Evolutionary conservation across 2,329 filamentous ascomycete genomes (phyloP).

Genomic region (Cladobotryum mycophilum): DNA sequence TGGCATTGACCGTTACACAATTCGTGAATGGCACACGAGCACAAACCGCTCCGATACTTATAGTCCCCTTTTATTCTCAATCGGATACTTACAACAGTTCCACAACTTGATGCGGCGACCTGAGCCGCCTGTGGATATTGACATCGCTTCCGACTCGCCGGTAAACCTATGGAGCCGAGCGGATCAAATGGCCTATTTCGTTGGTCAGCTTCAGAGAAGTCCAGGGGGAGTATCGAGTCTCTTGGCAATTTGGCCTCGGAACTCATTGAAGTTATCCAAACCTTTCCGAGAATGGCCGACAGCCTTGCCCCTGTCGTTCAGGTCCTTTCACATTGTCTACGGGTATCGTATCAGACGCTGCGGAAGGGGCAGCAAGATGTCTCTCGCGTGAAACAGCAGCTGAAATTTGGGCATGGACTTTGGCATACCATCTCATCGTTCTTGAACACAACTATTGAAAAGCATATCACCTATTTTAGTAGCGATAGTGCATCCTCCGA

Average conservation of each 20-base stretch:
- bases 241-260: conserved; percentile 38
- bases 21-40: conserved; percentile 15
- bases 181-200: conserved; percentile 26
- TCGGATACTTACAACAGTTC: conserved; percentile 41
- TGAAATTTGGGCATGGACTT: conserved; percentile 36
- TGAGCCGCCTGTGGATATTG: conserved; percentile 11
- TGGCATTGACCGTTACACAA: conserved; percentile 35
- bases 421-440: conserved; percentile 38
- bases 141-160: conserved; percentile 12
- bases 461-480: conserved; percentile 46
- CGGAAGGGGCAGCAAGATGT: conserved; percentile 15
- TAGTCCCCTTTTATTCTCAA: conserved; percentile 21
- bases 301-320: conserved; percentile 33
- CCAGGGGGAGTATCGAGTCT: conserved; percentile 36
- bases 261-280: conserved; percentile 35
- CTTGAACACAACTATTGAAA: conserved; percentile 45
- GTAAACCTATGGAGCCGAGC: conserved; percentile 10
- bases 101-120: conserved; percentile 20
- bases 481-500: conserved; percentile 36
- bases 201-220: conserved; percentile 38
- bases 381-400: conserved; percentile 23
- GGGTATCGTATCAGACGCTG: conserved; percentile 22
- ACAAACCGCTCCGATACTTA: conserved; percentile 8
- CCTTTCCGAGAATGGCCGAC: conserved; percentile 42
- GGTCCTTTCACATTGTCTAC: conserved; percentile 27